These are phyloP conservation scores for Medicago arabica DNA, from an alignment of 306 rosid species.

Conservation along the genomic window DNA sequence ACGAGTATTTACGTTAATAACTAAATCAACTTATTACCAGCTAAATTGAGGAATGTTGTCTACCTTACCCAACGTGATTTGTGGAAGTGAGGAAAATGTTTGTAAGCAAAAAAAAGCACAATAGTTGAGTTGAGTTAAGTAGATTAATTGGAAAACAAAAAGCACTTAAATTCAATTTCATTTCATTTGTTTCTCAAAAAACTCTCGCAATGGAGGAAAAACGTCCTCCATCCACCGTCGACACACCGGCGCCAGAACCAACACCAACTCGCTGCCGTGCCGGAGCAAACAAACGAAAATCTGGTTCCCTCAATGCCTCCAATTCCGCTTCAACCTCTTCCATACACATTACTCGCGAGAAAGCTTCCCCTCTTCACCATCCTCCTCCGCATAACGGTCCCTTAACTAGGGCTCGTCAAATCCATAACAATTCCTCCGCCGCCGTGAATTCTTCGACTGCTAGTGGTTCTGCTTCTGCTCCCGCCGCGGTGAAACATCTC, in stretches of 20 bases:
- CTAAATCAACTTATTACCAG: too few relatives aligned
- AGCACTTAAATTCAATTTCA: neutral
- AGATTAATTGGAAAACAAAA: neutral
- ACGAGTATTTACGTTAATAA: too few relatives aligned
- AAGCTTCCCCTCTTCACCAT: slow-evolving; percentile 56
- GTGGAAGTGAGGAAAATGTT: neutral
- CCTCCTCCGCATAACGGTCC: slow-evolving; percentile 84
- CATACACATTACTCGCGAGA: slow-evolving; percentile 82
- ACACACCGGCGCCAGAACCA: slow-evolving; percentile 69
- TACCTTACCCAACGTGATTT: too few relatives aligned
- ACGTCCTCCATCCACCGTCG: slow-evolving; percentile 58
- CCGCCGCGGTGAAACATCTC: slow-evolving; percentile 50
- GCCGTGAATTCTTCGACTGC: neutral
- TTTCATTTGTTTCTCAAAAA: neutral
- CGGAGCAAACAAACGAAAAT: slow-evolving; percentile 77
- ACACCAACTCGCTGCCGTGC: slow-evolving; percentile 71
- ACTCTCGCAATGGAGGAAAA: slow-evolving; percentile 73
- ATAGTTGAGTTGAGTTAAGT: neutral
- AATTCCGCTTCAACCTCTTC: slow-evolving; percentile 69
- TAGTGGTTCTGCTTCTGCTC: slow-evolving; percentile 31
- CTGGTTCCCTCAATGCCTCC: slow-evolving; percentile 48
- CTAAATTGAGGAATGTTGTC: too few relatives aligned
- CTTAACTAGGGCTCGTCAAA: slow-evolving; percentile 88
- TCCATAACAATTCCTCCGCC: slow-evolving; percentile 54
- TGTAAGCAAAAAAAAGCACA: slow-evolving; percentile 4